Evolutionary conservation across 1,284 basidiomycete species (phyloP), one percentile per base, ranked within the genome.

Genomic region (Cryptococcus sp.): DNA sequence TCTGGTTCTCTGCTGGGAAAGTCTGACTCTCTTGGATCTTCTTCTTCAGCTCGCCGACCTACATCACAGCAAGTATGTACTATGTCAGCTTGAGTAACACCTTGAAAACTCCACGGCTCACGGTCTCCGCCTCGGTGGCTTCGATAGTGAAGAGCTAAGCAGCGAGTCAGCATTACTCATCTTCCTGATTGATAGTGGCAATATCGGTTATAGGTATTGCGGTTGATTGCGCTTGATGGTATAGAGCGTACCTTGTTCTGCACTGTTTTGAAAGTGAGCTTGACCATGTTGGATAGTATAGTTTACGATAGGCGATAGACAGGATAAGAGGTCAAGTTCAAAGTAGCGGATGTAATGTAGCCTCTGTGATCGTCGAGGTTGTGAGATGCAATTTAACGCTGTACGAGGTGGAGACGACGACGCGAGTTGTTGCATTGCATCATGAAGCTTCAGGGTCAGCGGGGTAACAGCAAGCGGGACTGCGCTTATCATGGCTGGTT

Each of bases 251-350:
- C 73, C 82, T 93, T 94, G 78, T 94, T 91, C 79, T 93, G 88
- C 23, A 93, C 85, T 4, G 91, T 96, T 82, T 96, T 97, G 75
- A 97, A 83, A 22, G 91, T 95, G 77, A 96, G 83, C 84, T 91
- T 91, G 67, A 75, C 74, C 89, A 93, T 92, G 73, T 75, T 85
- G 79, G 53, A 45, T 8, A n/a, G 11, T 45, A 8, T 45, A 23
- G 35, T 43, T 17, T 47, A n/a, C 17, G 50, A 38, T 47, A 47
- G 49, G 46, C 22, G 47, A 56, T 52, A 22, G 45, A 42, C 22
- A 35, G 38, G 47, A 30, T 39, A 38, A 58, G 19, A 52, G 17
- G n/a, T 46, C 52, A 23, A 47, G 47, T 42, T 27, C 35, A 22
- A 55, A 19, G 54, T 43, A 46, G 47, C 30, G 30, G n/a, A 23